Evolutionary conservation across 352 stramenopile genomes (phyloP), one percentile per base, ranked within the genome.

Genomic region (Phytophthora melonis): DNA sequence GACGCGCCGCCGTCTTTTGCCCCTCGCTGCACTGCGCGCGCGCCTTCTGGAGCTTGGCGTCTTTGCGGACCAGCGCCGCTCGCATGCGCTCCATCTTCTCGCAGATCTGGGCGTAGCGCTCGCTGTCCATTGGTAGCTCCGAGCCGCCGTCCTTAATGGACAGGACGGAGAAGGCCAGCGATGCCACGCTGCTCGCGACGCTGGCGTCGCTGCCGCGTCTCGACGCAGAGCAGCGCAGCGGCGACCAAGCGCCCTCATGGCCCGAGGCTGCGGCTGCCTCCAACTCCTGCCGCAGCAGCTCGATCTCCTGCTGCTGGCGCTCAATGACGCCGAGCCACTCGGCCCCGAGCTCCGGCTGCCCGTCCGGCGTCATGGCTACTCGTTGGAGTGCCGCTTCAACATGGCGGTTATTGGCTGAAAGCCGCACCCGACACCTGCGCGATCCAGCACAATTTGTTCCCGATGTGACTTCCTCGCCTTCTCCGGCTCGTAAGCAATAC

Each of bases 221-320:
- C 27, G 39, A 49, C 19, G n/a, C n/a, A n/a, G 39, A 54, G 10
- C 23, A 41, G 14, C 6, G 25, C n/a, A 45, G 49, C 19, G 39
- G 27, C 5, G 43, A 56, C 50, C 19, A 25, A n/a, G 16, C 10
- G 14, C 25, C 21, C 19, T 5, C 7, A 19, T 36, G 21, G 45
- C 19, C 25, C 45, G 34, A 58, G 21, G 49, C 25, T 30, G 43
- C 9, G 13, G 36, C 30, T 4, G 56, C 50, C 16, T 41, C 34
- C 4, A 79, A 19, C 52, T 65, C 62, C 18, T 58, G 45, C n/a
- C 78, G 74, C 45, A 88, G 66, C 11, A 68, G 45, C 60, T 87
- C 74, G 41, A 88, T 81, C 79, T 89, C 74, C 36, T 54, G 77
- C 72, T 89, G 84, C 68, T 87, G 84, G 7, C 43, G 63, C 69